phyloP scores from a whole-genome alignment of 2,329 filamentous ascomycete species.

The Madurella mycetomatis region DNA sequence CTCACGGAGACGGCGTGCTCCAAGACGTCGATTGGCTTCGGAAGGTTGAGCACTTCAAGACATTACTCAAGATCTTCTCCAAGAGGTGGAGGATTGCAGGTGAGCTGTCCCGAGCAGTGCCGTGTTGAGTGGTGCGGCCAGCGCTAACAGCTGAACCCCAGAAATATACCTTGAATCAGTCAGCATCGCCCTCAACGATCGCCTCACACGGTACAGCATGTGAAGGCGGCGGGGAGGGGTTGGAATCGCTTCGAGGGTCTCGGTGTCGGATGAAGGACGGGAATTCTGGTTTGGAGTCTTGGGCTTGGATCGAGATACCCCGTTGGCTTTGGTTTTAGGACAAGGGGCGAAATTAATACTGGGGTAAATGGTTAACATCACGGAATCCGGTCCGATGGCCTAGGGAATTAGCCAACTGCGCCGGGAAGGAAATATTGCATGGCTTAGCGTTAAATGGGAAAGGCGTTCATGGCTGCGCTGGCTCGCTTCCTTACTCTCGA shows the following conservation, averaged over 20 bases:
- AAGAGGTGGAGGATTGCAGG: slow-evolving; percentile 30
- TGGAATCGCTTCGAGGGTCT: not conserved
- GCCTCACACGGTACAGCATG: slow-evolving; percentile 2
- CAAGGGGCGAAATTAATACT: too few species aligned
- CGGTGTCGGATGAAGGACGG: not conserved
- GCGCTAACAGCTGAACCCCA: not conserved
- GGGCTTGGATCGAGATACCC: slow-evolving; percentile 7
- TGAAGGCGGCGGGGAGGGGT: not conserved
- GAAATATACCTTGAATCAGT: slow-evolving; percentile 21
- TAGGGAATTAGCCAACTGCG: too few species aligned
- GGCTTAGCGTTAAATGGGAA: too few species aligned
- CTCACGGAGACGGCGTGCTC: slow-evolving; percentile 23
- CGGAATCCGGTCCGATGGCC: too few species aligned
- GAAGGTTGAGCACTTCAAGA: slow-evolving; percentile 26
- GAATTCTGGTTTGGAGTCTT: not conserved
- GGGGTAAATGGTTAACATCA: too few species aligned
- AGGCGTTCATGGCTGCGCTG: too few species aligned
- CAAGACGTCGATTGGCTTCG: slow-evolving; percentile 22
- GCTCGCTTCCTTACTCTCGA: too few species aligned
- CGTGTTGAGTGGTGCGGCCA: not conserved
- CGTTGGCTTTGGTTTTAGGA: not conserved
- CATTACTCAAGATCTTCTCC: slow-evolving; percentile 19
- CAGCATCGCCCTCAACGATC: slow-evolving; percentile 19
- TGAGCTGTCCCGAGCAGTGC: slow-evolving; percentile 11
- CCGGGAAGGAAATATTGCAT: too few species aligned